These are phyloP conservation scores for Chlamydomonas asymmetrica DNA, from an alignment of 139 green algal species.

Conservation along the genomic window DNA sequence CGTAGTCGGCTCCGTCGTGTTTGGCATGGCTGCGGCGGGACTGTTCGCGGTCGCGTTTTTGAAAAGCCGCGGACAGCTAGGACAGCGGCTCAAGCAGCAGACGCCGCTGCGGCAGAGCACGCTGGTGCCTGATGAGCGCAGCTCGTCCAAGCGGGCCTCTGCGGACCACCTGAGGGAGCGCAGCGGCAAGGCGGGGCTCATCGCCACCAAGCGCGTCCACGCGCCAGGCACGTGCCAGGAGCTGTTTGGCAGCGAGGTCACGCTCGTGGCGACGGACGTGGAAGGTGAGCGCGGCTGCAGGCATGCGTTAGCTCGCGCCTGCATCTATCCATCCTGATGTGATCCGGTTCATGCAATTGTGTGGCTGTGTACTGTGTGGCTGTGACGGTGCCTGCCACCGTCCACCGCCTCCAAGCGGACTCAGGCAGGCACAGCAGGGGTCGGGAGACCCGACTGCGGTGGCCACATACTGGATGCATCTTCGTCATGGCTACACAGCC, in stretches of 20 bases:
- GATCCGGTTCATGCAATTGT: neutral
- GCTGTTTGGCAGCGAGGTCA: conserved; percentile 5
- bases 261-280: conserved; percentile 16
- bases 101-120: neutral
- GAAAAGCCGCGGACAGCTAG: neutral
- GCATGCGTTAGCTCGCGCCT: neutral
- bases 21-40: neutral
- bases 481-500: too few species aligned
- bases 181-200: neutral
- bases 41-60: neutral
- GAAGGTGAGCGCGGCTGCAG: neutral
- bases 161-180: neutral
- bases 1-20: neutral
- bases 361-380: neutral
- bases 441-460: too few species aligned
- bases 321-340: neutral
- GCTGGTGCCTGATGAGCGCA: neutral
- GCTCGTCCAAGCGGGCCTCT: neutral
- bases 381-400: neutral
- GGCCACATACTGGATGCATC: too few species aligned
- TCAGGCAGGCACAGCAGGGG: too few species aligned
- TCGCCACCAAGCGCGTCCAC: neutral
- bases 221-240: neutral
- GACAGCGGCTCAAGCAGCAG: neutral
- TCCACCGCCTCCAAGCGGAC: too few species aligned